Evolutionary conservation across 768 basidiomycete species (phyloP).

Genomic region (Amanita exitialis): DNA sequence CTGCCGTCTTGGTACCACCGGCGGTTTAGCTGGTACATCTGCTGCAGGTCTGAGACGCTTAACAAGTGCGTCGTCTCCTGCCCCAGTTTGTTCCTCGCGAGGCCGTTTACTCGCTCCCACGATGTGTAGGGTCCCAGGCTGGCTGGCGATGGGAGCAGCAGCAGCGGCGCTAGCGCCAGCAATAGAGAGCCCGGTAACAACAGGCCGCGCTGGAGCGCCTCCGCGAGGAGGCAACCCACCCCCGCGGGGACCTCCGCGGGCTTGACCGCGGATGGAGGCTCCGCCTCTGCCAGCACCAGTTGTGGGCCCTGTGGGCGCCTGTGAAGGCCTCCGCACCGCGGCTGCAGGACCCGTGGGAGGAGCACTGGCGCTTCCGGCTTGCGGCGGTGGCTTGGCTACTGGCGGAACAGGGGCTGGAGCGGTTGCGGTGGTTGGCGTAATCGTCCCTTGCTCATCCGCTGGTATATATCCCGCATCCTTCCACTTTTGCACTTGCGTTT

Average conservation of each 20-base stretch:
- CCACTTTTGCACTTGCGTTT: slow-evolving; percentile 51
- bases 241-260: slow-evolving; percentile 17
- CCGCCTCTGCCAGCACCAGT: slow-evolving; percentile 28
- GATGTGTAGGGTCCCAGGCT: slow-evolving; percentile 33
- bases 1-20: slow-evolving; percentile 5
- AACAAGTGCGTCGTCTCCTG: slow-evolving; percentile 47
- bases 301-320: slow-evolving; percentile 9
- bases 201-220: slow-evolving; percentile 9
- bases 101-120: slow-evolving; percentile 57
- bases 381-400: slow-evolving; percentile 12
- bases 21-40: slow-evolving; percentile 17
- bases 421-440: slow-evolving; percentile 14
- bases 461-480: slow-evolving; percentile 40
- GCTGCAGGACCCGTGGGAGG: slow-evolving; percentile 15
- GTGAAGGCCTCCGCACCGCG: slow-evolving; percentile 1
- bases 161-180: background rate
- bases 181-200: slow-evolving; percentile 11
- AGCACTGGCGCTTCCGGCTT: slow-evolving; percentile 15
- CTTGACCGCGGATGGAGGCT: slow-evolving; percentile 24
- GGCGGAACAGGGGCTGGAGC: slow-evolving; percentile 11
- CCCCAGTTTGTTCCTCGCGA: slow-evolving; percentile 39
- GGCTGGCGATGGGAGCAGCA: slow-evolving; percentile 7
- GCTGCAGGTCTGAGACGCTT: slow-evolving; percentile 55
- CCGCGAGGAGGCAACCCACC: slow-evolving; percentile 9
- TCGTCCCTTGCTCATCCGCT: slow-evolving; percentile 12